Evolutionary conservation across 495 filamentous ascomycete species (phyloP).

Genomic region (Podospora tetraspora): DNA sequence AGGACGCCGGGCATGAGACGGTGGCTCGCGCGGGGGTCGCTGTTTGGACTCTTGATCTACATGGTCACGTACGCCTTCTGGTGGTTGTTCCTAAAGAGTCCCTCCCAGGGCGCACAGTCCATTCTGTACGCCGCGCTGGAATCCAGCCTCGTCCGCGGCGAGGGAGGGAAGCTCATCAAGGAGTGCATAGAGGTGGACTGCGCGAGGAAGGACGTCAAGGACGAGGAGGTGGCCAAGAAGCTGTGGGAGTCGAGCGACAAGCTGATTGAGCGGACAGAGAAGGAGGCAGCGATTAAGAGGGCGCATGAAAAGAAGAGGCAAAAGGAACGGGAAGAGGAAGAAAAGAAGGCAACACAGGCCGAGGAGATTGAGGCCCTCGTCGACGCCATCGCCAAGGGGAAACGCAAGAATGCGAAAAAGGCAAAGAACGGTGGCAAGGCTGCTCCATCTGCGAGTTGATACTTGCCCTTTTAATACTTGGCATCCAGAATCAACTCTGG

Average conservation of each 20-base stretch:
- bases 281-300: conserved; percentile 74
- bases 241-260: conserved; percentile 86
- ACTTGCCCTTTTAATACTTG: no score
- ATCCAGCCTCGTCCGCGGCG: conserved; percentile 52
- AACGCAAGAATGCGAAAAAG: conserved; percentile 31
- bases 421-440: conserved; percentile 15
- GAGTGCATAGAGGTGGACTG: conserved; percentile 76
- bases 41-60: conserved; percentile 79
- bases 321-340: conserved; percentile 34
- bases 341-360: conserved; percentile 25
- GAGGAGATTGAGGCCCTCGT: conserved; percentile 43
- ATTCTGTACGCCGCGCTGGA: conserved; percentile 86
- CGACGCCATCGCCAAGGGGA: conserved; percentile 37
- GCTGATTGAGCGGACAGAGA: conserved; percentile 77
- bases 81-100: conserved; percentile 84
- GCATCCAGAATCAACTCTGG: no score
- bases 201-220: conserved; percentile 65
- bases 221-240: conserved; percentile 71
- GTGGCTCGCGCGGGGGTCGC: conserved; percentile 75
- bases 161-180: conserved; percentile 71
- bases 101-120: conserved; percentile 76
- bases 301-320: conserved; percentile 48
- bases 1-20: conserved; percentile 82
- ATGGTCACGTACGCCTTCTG: conserved; percentile 69
- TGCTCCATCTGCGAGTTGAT: conserved; percentile 8